phyloP scores from a whole-genome alignment of 2,329 filamentous ascomycete species.

The Cryphonectria carpinicola region DNA sequence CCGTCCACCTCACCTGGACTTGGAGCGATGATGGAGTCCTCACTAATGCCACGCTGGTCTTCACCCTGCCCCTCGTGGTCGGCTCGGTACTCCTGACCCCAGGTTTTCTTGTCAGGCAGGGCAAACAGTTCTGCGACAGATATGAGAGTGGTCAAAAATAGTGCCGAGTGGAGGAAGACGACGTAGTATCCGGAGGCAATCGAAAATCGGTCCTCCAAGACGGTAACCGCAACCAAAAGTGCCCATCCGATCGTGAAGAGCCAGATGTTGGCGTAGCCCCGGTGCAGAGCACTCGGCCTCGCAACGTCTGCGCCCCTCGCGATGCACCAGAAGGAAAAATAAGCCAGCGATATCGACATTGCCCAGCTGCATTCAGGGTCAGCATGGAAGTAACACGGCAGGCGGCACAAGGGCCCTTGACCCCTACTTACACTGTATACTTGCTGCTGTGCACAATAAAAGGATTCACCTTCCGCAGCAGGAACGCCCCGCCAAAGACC shows the following conservation, averaged over 20 bases:
- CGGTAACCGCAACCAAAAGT: conserved; percentile 70
- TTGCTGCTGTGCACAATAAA: conserved; percentile 88
- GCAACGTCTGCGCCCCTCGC: conserved; percentile 77
- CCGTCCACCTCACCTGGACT: conserved; percentile 42
- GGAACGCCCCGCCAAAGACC: conserved; percentile 72
- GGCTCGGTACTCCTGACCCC: conserved; percentile 61
- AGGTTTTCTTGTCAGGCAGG: conserved; percentile 72
- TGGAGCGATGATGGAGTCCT: conserved; percentile 45
- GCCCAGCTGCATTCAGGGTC: conserved; percentile 60
- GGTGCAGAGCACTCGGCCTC: conserved; percentile 83
- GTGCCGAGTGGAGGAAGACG: conserved; percentile 76
- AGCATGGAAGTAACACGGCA: conserved; percentile 18
- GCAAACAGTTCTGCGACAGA: conserved; percentile 80
- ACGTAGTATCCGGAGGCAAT: conserved; percentile 79
- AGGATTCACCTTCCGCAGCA: conserved; percentile 84
- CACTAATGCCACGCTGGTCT: conserved; percentile 36
- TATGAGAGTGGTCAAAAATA: conserved; percentile 75
- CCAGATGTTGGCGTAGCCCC: conserved; percentile 83
- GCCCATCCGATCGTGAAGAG: conserved; percentile 77
- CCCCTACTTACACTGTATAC: conserved; percentile 68
- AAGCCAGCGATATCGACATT: conserved; percentile 82
- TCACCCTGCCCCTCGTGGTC: conserved; percentile 49
- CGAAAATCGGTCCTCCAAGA: conserved; percentile 75
- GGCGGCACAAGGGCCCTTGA: too few relatives aligned
- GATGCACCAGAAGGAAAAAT: conserved; percentile 81